phyloP scores from a whole-genome alignment of 192 early-diverging fungal genomes.

The Polychytrium aggregatum region DNA sequence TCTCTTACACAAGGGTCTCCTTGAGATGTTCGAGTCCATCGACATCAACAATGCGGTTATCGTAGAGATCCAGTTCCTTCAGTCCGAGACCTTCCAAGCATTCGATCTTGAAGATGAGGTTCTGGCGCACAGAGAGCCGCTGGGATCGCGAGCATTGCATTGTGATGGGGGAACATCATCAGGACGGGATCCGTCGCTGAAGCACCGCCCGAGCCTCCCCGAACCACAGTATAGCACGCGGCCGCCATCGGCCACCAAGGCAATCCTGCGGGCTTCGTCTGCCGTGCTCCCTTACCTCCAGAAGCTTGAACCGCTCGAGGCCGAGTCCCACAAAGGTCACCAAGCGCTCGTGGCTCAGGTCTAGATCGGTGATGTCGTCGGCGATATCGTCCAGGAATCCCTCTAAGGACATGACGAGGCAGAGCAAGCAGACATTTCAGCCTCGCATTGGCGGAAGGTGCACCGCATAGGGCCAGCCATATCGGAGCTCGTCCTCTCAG shows the following conservation, averaged over 20 bases:
- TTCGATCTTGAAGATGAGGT: constrained; percentile 62
- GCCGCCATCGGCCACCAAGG: not conserved
- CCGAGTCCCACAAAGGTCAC: constrained; percentile 36
- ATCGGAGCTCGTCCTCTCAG: not conserved
- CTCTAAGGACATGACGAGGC: constrained; percentile 5
- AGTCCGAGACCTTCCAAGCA: constrained; percentile 47
- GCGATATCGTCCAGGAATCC: constrained; percentile 39
- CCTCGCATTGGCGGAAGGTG: not conserved
- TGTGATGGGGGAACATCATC: no score
- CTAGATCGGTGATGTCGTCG: constrained; percentile 49
- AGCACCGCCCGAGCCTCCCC: no score
- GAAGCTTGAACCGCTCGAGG: constrained; percentile 48
- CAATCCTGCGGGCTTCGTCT: not conserved
- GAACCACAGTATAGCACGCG: constrained; percentile 5
- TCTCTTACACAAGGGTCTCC: no score
- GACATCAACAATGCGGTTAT: constrained; percentile 78
- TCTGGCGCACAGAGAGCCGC: no score
- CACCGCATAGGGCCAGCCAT: not conserved
- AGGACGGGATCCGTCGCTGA: no score
- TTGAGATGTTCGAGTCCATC: no score
- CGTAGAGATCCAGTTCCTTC: constrained; percentile 86
- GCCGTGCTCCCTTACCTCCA: constrained; percentile 36
- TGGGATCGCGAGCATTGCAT: no score
- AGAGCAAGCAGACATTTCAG: not conserved
- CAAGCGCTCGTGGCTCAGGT: constrained; percentile 56